phyloP scores from a whole-genome alignment of 2,329 filamentous ascomycete species.

The Fusarium sp. region DNA sequence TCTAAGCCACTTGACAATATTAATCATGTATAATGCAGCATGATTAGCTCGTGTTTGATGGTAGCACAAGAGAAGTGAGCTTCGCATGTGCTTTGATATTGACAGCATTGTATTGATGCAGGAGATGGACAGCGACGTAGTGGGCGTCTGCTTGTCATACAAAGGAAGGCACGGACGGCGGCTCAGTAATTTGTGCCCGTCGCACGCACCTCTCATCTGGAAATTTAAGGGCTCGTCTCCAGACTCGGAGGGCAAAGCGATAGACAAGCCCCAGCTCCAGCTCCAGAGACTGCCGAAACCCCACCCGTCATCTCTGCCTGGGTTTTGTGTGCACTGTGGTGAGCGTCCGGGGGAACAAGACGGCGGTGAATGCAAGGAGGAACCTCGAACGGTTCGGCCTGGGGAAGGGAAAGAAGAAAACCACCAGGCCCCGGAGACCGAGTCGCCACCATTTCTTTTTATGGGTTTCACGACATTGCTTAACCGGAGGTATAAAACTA shows the following conservation, averaged over 20 bases:
- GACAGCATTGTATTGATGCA: slow-evolving; percentile 9
- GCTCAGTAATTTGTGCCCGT: not conserved
- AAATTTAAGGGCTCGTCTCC: not conserved
- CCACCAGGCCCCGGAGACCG: slow-evolving; percentile 10
- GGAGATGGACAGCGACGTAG: slow-evolving; percentile 1
- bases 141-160: slow-evolving; percentile 20
- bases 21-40: not conserved
- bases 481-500: not conserved
- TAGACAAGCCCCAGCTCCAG: slow-evolving; percentile 19
- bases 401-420: slow-evolving; percentile 5
- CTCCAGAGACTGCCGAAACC: slow-evolving; percentile 12
- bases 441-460: slow-evolving; percentile 16
- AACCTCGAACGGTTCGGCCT: slow-evolving; percentile 25
- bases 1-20: slow-evolving; percentile 8
- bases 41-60: slow-evolving; percentile 23
- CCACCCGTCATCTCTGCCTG: slow-evolving; percentile 13
- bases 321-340: slow-evolving; percentile 22
- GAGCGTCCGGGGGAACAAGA: slow-evolving; percentile 15
- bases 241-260: not conserved
- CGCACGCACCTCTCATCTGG: not conserved
- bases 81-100: slow-evolving; percentile 5
- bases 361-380: slow-evolving; percentile 32
- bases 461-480: slow-evolving; percentile 1
- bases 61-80: slow-evolving; percentile 19
- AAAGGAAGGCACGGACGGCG: not conserved